These are phyloP conservation scores for Pythium sukuiense DNA, from an alignment of 352 stramenopile genomes.

Conservation along the genomic window DNA sequence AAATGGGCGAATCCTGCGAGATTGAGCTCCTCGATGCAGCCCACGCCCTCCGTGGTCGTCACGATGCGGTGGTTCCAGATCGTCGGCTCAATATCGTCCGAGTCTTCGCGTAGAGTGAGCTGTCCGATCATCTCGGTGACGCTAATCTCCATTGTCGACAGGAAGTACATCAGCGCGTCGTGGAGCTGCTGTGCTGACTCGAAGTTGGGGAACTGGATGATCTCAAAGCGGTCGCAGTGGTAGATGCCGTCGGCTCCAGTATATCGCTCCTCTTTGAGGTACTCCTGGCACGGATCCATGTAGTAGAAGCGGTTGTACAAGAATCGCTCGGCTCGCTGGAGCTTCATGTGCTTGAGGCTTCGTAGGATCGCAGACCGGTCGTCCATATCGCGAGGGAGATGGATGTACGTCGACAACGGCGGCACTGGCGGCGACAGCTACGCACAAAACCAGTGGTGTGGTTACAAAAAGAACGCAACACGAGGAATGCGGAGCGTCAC, in stretches of 20 bases:
- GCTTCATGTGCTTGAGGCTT: constrained; percentile 38
- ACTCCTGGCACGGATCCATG: constrained; percentile 6
- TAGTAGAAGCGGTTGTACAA: not conserved
- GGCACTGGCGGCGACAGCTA: not conserved
- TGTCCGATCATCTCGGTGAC: constrained; percentile 45
- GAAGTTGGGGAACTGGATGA: constrained; percentile 39
- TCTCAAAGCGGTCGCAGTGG: constrained; percentile 4
- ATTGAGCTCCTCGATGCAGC: constrained; percentile 19
- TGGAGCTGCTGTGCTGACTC: constrained; percentile 42
- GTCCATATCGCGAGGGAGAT: constrained; percentile 13
- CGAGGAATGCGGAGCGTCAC: not conserved
- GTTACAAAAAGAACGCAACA: not conserved
- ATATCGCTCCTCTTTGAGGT: constrained; percentile 11
- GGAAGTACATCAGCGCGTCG: constrained; percentile 39
- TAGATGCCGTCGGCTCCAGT: not conserved
- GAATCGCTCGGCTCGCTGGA: constrained; percentile 27
- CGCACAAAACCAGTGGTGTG: not conserved
- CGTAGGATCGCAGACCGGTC: constrained; percentile 7
- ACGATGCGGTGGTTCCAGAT: constrained; percentile 45
- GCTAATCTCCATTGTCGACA: constrained; percentile 50
- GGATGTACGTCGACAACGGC: constrained; percentile 8
- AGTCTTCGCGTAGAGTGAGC: constrained; percentile 47
- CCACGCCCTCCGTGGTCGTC: constrained; percentile 22
- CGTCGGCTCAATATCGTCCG: constrained; percentile 28
- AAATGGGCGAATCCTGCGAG: constrained; percentile 26